phyloP scores from a whole-genome alignment of 202 grass and related monocot species.

The Miscanthus sacchariflorus region DNA sequence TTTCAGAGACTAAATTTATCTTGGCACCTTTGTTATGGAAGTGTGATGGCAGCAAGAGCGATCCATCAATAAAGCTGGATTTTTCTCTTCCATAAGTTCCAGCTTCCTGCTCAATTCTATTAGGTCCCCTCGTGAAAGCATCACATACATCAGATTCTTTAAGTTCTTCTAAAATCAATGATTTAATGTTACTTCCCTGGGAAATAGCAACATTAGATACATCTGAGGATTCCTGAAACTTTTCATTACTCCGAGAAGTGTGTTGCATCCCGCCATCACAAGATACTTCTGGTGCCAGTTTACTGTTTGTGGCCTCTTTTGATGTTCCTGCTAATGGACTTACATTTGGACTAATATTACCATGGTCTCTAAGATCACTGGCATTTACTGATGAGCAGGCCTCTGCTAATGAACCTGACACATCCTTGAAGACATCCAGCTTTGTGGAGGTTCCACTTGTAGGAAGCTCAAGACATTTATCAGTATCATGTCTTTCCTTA shows the following conservation, averaged over 20 bases:
- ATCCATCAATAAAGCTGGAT: conserved; percentile 44
- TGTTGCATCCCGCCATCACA: conserved; percentile 11
- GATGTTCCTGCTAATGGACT: conserved; percentile 44
- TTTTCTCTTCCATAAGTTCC: conserved; percentile 57
- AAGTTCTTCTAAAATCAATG: conserved; percentile 56
- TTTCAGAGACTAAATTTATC: conserved; percentile 29
- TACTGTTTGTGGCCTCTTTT: conserved; percentile 32
- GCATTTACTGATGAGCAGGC: conserved; percentile 36
- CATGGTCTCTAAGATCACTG: conserved; percentile 29
- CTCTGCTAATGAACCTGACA: conserved; percentile 21
- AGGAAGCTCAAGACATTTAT: conserved; percentile 20
- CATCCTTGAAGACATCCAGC: conserved; percentile 46
- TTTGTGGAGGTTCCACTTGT: not conserved
- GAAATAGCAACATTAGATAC: conserved; percentile 30
- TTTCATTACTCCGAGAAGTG: conserved; percentile 38
- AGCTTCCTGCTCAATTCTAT: conserved; percentile 35
- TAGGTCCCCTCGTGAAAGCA: not conserved
- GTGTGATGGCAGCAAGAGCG: conserved; percentile 12
- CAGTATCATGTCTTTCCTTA: conserved; percentile 24
- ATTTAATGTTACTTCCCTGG: conserved; percentile 44
- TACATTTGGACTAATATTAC: conserved; percentile 12
- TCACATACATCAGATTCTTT: conserved; percentile 44
- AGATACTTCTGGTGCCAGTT: conserved; percentile 31
- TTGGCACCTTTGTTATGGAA: conserved; percentile 36
- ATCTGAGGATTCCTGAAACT: conserved; percentile 41